Evolutionary conservation across 2,329 filamentous ascomycete genomes (phyloP), one percentile per base, ranked within the genome.

Genomic region (Stagonosporopsis rhizophila): DNA sequence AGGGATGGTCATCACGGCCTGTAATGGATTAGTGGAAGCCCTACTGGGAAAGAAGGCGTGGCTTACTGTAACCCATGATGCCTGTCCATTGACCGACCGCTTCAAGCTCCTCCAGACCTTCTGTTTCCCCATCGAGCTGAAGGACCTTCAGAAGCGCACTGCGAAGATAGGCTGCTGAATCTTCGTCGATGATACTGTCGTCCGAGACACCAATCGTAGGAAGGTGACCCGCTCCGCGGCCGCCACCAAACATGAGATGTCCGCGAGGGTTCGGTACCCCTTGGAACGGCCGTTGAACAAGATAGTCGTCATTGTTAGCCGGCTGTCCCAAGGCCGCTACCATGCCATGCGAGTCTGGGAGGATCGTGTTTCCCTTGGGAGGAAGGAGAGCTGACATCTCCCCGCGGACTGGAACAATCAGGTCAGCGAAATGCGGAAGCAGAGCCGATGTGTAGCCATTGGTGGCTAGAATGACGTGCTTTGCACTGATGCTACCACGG

Each of bases 381-480:
- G 89, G 88, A 3, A 81, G 66, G 19, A 93, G 81, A 0, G 88
- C 84, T 38, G 83, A 84, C 77, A 93, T 86, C 69, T 93, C 87
- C 1, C 90, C 92, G 22, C 90, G 82, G 2, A 90, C 87, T 0
- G 93, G 93, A 2, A 93, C 85, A 60, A 96, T 89, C 8, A 92
- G 81, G 61, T 87, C 85, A 8, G 84, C 80, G 64, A 94, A 88
- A 30, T 79, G 71, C 0, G 90, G 90, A 1, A 94, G 78, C 4
- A 96, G 81, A 58, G 87, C 83, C 1, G 90, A 91, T 0, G 91
- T 93, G 74, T 96, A 96, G 3, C 81, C 93, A 70, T 96, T 96
- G 0, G 89, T 94, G 4, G 91, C 89, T 15, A 96, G 82, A 17
- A 96, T 81, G 19, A 96, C 85, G 30, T 84, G 82, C 12, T 79